Evolutionary conservation across 1,284 basidiomycete genomes (phyloP).

Genomic region (Cronartium quercuum): DNA sequence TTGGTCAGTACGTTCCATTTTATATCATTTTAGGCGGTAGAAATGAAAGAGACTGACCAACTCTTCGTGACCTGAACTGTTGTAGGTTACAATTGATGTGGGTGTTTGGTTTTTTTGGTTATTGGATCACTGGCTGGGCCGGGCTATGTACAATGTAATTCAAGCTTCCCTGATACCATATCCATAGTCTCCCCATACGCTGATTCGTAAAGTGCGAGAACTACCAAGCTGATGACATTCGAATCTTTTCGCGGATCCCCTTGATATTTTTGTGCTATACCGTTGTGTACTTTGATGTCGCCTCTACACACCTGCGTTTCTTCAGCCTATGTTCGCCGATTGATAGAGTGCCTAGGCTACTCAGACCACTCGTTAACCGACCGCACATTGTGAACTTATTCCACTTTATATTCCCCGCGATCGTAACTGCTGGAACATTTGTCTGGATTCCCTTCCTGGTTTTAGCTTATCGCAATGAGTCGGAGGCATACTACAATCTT

Average conservation of each 20-base stretch:
- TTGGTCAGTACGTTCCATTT: background rate
- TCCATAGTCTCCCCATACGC: background rate
- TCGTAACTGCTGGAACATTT: background rate
- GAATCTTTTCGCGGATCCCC: too few species aligned
- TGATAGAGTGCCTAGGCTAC: background rate
- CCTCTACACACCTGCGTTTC: background rate
- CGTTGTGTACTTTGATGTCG: background rate
- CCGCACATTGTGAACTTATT: background rate
- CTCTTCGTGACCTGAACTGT: background rate
- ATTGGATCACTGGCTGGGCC: background rate
- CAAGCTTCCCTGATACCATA: background rate
- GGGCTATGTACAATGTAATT: conserved; percentile 2
- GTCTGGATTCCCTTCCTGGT: background rate
- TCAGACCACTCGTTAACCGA: background rate
- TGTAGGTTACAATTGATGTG: background rate
- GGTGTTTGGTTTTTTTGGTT: background rate
- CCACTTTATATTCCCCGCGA: background rate
- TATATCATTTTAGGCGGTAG: background rate
- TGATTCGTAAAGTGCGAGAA: too few species aligned
- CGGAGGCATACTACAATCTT: background rate
- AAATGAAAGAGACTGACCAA: background rate
- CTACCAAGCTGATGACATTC: background rate
- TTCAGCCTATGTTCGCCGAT: background rate
- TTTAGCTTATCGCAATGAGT: background rate
- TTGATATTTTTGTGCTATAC: background rate